A percentile compares a stretch with the other conserved stretches of the same genome.
Evolutionary conservation across 768 basidiomycete genomes (phyloP).

Genomic region (Serendipita sp.): DNA sequence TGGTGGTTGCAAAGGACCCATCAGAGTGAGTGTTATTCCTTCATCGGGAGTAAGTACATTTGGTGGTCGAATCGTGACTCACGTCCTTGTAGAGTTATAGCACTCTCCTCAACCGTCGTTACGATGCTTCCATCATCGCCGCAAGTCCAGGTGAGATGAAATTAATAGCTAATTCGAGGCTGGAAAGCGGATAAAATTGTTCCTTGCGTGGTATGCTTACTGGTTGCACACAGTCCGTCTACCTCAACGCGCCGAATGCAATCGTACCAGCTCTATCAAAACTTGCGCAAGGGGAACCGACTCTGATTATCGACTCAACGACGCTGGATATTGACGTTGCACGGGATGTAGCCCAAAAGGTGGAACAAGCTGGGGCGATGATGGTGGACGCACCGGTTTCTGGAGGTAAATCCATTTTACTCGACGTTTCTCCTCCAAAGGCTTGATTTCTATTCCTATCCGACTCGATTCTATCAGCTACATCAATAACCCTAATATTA

Average conservation of each 20-base stretch:
- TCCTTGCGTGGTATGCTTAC: neutral
- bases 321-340: slow-evolving; percentile 73
- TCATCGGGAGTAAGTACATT: slow-evolving; percentile 3
- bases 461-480: neutral
- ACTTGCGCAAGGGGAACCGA: slow-evolving; percentile 27
- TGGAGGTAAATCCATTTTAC: slow-evolving; percentile 52
- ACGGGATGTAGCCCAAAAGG: slow-evolving; percentile 40
- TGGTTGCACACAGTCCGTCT: slow-evolving; percentile 4
- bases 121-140: slow-evolving; percentile 91
- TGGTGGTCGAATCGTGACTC: neutral
- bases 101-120: slow-evolving; percentile 47
- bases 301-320: slow-evolving; percentile 77
- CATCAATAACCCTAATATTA: too few species aligned
- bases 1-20: slow-evolving; percentile 46
- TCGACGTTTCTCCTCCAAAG: neutral
- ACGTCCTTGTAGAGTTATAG: slow-evolving; percentile 35
- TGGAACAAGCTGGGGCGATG: slow-evolving; percentile 37
- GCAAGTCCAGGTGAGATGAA: slow-evolving; percentile 45
- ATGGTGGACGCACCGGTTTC: slow-evolving; percentile 94
- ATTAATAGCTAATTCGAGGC: too few species aligned
- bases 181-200: slow-evolving; percentile 33
- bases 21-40: slow-evolving; percentile 41
- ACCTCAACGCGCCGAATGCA: slow-evolving; percentile 22
- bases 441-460: neutral
- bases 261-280: slow-evolving; percentile 47